These are phyloP conservation scores for Pulveroboletus sp. DNA, from an alignment of 768 basidiomycete species.

Conservation along the genomic window DNA sequence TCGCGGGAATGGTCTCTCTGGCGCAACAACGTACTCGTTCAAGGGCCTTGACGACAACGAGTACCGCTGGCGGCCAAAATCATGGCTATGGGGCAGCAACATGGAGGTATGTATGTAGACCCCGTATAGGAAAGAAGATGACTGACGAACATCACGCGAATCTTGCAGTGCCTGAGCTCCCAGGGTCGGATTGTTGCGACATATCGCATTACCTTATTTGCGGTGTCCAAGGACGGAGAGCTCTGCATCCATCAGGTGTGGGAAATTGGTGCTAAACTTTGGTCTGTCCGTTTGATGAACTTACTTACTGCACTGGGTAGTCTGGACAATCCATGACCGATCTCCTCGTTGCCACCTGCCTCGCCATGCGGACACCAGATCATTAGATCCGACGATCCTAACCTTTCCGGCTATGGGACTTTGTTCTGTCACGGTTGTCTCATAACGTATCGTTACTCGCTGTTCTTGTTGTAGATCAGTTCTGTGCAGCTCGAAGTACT, in stretches of 20 bases:
- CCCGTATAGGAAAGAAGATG: neutral
- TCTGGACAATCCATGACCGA: constrained; percentile 23
- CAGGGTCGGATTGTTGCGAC: constrained; percentile 25
- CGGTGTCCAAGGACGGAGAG: constrained; percentile 29
- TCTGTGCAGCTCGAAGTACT: neutral
- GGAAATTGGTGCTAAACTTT: neutral
- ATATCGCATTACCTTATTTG: constrained; percentile 28
- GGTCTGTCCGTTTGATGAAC: neutral
- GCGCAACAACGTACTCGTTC: constrained; percentile 15
- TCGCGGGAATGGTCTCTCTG: constrained; percentile 1
- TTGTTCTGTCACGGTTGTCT: no score
- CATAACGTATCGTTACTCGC: neutral
- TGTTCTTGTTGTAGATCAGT: neutral
- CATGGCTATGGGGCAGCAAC: constrained; percentile 8
- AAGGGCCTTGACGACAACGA: constrained; percentile 18
- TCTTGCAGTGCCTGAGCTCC: constrained; percentile 21
- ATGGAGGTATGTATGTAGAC: constrained; percentile 22
- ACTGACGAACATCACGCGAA: neutral
- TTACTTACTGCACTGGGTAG: constrained; percentile 10
- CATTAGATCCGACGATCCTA: constrained; percentile 10
- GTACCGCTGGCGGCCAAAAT: constrained; percentile 24
- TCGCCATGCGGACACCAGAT: constrained; percentile 29
- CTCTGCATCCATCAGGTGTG: constrained; percentile 28
- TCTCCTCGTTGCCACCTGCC: constrained; percentile 29
- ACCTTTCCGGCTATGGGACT: neutral